Evolutionary conservation across 2,329 filamentous ascomycete genomes (phyloP).

Genomic region (Fonsecaea erecta): DNA sequence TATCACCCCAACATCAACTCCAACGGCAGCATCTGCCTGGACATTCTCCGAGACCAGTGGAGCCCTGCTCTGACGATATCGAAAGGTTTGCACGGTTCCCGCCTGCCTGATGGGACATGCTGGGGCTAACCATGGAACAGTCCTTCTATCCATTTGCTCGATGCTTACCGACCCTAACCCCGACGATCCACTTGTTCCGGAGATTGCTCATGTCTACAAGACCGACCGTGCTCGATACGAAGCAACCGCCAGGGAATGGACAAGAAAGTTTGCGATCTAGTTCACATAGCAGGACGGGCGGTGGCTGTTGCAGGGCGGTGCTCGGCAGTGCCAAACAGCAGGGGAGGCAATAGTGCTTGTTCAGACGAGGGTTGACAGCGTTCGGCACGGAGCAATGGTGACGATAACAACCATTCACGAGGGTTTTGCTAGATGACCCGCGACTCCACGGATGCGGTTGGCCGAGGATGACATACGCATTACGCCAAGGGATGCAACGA

Average conservation of each 20-base stretch:
- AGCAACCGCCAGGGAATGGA: conserved; percentile 96
- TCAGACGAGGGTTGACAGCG: conserved; percentile 6
- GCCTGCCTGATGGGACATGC: neutral
- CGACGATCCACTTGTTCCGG: conserved; percentile 95
- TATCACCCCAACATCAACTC: conserved; percentile 99
- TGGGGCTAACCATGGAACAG: conserved; percentile 52
- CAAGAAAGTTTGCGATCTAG: conserved; percentile 97
- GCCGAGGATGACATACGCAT: conserved; percentile 25
- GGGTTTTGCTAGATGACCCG: neutral
- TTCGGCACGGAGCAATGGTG: neutral
- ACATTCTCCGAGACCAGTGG: conserved; percentile 99
- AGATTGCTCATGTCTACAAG: conserved; percentile 99
- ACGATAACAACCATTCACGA: conserved; percentile 7
- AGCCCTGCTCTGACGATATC: conserved; percentile 97
- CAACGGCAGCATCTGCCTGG: conserved; percentile 98
- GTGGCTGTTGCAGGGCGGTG: conserved; percentile 10
- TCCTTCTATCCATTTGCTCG: conserved; percentile 97
- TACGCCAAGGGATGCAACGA: conserved; percentile 27
- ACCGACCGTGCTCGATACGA: conserved; percentile 95
- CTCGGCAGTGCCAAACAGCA: conserved; percentile 8
- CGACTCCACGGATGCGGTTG: conserved; percentile 9
- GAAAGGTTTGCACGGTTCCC: conserved; percentile 70
- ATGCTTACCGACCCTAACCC: conserved; percentile 99
- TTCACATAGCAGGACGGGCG: conserved; percentile 15
- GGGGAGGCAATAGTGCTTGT: conserved; percentile 5